Base-by-base conservation (phyloP, 177 flowering plant species). In the Vitis hybrid region DNA sequence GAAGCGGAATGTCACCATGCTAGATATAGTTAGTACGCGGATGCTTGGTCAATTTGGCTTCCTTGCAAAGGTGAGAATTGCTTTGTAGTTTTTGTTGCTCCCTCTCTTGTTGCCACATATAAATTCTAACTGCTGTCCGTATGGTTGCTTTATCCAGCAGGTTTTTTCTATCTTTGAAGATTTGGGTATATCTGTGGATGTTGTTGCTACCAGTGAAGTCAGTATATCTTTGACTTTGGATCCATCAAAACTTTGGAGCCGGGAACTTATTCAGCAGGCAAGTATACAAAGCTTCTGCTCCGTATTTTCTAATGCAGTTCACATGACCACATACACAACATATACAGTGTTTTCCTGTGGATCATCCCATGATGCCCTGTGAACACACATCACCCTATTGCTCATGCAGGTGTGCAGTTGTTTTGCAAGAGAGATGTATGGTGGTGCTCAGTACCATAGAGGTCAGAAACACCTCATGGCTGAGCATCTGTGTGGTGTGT, bases 201-300 rank as follows among this genome's bases (percentile, higher is more conserved):
- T 90, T 67, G 98, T 95, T 7, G 99, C 99, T 22, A 95, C 98
- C 29, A 95, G 99, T 81, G 99, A 95, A 88, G 98, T 93, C 71
- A 91, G 99, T 84, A 84, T 95, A 60, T 95, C 99, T 22, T 80
- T 95, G 83, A 91, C 98, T 45, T 74, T 93, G 73, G 99, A 95
- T 79, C 98, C 99, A 51, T 93, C 97, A 67, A 93, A 93, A 75
- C 83, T 95, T 70, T 95, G 98, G 99, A 90, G 94, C 80, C 87
- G 98, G 80, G 99, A 95, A 74, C 79, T 93, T 13, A 89, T 95
- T 79, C 97, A 93, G 84, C 99, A 95, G 97, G 98, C 91, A 90
- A 91, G 98, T 70, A 39, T 39, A 39, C 45, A 39, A 39, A 39
- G 45, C 45, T 39, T 39, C 45, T 39, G 45, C 45, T 39, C 45